Percentiles rank a stretch among this genome's conserved stretches.
Evolutionary conservation across 2,329 filamentous ascomycete genomes (phyloP).

Genomic region (Cercospora sp.): DNA sequence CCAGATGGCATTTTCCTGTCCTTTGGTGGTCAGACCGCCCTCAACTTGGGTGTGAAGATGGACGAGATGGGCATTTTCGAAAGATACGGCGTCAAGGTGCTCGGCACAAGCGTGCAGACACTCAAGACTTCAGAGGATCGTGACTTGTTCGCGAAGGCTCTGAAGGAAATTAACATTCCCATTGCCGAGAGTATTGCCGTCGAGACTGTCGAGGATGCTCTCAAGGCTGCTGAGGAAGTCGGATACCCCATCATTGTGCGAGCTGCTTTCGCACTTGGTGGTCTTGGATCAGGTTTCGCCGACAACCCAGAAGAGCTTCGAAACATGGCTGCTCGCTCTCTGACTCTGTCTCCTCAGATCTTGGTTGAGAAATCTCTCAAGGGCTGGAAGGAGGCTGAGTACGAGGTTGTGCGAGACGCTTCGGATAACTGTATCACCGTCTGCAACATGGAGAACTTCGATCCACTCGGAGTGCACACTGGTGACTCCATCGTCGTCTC

Average conservation of each 20-base stretch:
- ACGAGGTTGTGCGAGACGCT: constrained; percentile 95
- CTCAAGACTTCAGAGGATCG: constrained; percentile 93
- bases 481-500: constrained; percentile 98
- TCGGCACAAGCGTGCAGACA: constrained; percentile 92
- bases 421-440: constrained; percentile 99
- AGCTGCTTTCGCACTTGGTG: constrained; percentile 93
- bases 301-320: constrained; percentile 90
- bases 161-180: constrained; percentile 96
- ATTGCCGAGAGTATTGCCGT: constrained; percentile 96
- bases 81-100: constrained; percentile 90
- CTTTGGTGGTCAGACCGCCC: constrained; percentile 94
- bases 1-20: constrained; percentile 97
- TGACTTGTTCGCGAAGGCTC: constrained; percentile 90
- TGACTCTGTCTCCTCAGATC: constrained; percentile 93
- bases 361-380: constrained; percentile 98
- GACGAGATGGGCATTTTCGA: constrained; percentile 94
- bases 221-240: constrained; percentile 80
- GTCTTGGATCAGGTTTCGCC: constrained; percentile 93
- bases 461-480: constrained; percentile 94
- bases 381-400: constrained; percentile 99
- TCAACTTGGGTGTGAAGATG: constrained; percentile 97
- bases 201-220: constrained; percentile 83
- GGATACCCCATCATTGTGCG: constrained; percentile 98
- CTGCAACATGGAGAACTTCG: constrained; percentile 99
- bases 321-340: constrained; percentile 86